Evolutionary conservation across 2,329 filamentous ascomycete species (phyloP).

Genomic region (Claviceps pusilla): DNA sequence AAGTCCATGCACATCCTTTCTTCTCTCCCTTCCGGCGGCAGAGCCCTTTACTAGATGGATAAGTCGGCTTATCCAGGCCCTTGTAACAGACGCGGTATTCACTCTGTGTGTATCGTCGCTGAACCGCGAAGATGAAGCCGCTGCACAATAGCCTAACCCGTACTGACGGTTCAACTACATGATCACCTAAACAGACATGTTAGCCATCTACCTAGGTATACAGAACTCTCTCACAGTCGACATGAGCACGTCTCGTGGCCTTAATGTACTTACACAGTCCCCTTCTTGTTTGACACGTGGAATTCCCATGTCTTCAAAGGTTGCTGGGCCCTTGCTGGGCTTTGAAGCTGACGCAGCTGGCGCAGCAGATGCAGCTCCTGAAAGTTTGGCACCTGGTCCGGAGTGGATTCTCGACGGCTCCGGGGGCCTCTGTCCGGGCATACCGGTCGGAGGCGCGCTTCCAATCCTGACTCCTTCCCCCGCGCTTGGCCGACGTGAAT

Average conservation of each 20-base stretch:
- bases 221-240: not conserved
- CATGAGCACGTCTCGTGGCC: not conserved
- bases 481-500: constrained; percentile 11
- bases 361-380: constrained; percentile 14
- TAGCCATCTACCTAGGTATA: not conserved
- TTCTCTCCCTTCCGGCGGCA: too few species aligned
- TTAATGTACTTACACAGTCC: constrained; percentile 60
- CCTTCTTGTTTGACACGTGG: constrained; percentile 67
- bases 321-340: constrained; percentile 66
- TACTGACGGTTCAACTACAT: not conserved
- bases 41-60: too few species aligned
- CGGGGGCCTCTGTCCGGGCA: constrained; percentile 7
- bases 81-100: too few species aligned
- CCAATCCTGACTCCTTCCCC: constrained; percentile 16
- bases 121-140: too few species aligned
- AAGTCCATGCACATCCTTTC: too few species aligned
- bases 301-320: constrained; percentile 97
- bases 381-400: constrained; percentile 15
- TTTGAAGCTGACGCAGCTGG: constrained; percentile 18
- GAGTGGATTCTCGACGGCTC: constrained; percentile 3
- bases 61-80: too few species aligned
- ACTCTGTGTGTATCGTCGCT: too few species aligned
- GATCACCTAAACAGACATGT: not conserved
- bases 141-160: too few species aligned
- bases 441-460: constrained; percentile 22